A percentile compares a stretch with the other conserved stretches of the same genome.
Evolutionary conservation across 306 rosid genomes (phyloP).

Genomic region (Carpinus fangiana): DNA sequence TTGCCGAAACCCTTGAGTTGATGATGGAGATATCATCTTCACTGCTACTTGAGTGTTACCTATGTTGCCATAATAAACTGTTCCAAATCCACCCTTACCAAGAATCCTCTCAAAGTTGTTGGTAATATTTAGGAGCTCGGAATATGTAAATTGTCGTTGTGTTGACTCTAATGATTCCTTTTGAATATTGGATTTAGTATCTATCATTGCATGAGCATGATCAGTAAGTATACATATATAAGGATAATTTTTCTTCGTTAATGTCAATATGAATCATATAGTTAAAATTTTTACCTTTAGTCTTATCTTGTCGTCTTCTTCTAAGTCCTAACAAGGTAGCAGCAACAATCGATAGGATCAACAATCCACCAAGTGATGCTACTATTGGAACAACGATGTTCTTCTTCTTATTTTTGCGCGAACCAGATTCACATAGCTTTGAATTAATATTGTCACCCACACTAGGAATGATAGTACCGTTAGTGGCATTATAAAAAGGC

Average conservation of each 20-base stretch:
- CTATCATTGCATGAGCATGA: background rate
- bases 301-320: constrained; percentile 11
- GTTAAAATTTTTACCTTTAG: background rate
- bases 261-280: background rate
- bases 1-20: constrained; percentile 47
- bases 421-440: constrained; percentile 28
- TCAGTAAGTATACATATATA: too few relatives aligned
- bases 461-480: constrained; percentile 23
- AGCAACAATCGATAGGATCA: constrained; percentile 24
- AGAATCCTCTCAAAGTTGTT: constrained; percentile 43
- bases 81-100: constrained; percentile 57
- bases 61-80: constrained; percentile 44
- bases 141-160: constrained; percentile 38
- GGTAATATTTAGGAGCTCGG: constrained; percentile 42
- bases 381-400: constrained; percentile 33
- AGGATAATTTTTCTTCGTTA: background rate
- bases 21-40: constrained; percentile 48
- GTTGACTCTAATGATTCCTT: constrained; percentile 8
- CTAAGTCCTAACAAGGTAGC: constrained; percentile 17
- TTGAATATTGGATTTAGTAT: background rate
- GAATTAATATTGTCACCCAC: constrained; percentile 32
- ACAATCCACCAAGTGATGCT: constrained; percentile 46
- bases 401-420: constrained; percentile 29
- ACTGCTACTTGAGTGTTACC: constrained; percentile 54
- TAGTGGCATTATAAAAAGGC: background rate